Evolutionary conservation across 768 basidiomycete species (phyloP), one percentile per base, ranked within the genome.

Genomic region (Phlegmacium glaucopus): DNA sequence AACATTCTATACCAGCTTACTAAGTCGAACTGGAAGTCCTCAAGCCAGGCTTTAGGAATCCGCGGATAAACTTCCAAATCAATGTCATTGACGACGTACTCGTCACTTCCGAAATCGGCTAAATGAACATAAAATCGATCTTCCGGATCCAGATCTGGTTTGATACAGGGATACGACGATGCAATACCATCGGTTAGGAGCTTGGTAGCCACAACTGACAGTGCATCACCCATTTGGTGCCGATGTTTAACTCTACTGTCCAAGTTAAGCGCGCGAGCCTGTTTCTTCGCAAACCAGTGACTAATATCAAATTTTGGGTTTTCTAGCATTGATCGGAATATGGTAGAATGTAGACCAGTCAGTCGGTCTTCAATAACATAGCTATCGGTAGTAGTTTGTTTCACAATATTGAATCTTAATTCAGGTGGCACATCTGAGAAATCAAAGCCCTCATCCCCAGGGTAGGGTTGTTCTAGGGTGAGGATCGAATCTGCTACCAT

Each of bases 391-490:
- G 22, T 22, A 22, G 22, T 22, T 5, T 15, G 4, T n/a, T 12
- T 1, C n/a, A n/a, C n/a, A n/a, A 37, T 16, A 26, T 25, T 16
- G 32, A 46, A 46, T 8, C 45, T 1, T 13, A 11, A 25, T 1
- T 22, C 35, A 39, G 27, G 4, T n/a, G n/a, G 9, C 17, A 12
- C 5, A 22, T 22, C 5, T 22, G 2, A 17, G 2, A 13, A 1
- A 37, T 18, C 6, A 18, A 5, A 11, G 7, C 26, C n/a, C 6
- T 38, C 27, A 36, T 49, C 48, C 3, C 42, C 48, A 1, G 48
- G 48, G 25, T 49, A 49, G 1, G 48, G 48, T 28, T 49, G 48
- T 10, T 16, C 18, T n/a, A 35, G 6, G 1, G n/a, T 17, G 6
- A 37, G 10, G 1, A 43, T 27, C 11, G 42, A 38, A 8, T 35